These are phyloP conservation scores for Linnemannia hyalina DNA, from an alignment of 192 early-diverging fungal genomes.

Conservation along the genomic window DNA sequence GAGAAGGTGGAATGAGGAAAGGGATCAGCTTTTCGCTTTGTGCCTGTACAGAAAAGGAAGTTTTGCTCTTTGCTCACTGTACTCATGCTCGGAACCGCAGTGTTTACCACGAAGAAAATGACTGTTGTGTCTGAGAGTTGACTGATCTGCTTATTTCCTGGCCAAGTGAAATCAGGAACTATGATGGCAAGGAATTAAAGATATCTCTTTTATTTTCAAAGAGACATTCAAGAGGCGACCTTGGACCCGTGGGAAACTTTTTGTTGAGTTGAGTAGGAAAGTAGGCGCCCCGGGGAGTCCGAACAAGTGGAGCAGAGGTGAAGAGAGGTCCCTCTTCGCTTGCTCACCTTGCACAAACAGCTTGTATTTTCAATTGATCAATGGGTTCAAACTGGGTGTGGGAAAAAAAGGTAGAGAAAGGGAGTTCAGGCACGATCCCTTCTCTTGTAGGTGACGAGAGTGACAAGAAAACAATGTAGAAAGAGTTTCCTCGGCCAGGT, in stretches of 20 bases:
- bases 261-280: constrained; percentile 1
- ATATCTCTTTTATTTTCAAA: neutral
- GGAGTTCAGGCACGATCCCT: too few species aligned
- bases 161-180: neutral
- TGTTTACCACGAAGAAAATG: neutral
- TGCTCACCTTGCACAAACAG: neutral
- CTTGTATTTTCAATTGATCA: neutral
- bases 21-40: neutral
- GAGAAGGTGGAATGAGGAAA: neutral
- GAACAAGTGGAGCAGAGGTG: neutral
- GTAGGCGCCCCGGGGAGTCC: neutral
- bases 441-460: too few species aligned
- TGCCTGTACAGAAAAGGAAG: neutral
- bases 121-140: neutral
- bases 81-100: neutral
- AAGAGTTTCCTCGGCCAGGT: neutral
- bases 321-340: neutral
- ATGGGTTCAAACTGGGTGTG: neutral
- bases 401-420: neutral
- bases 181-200: neutral
- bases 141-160: neutral
- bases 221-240: neutral
- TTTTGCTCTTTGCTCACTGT: neutral
- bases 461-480: neutral
- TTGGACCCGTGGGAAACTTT: constrained; percentile 10